phyloP scores from a whole-genome alignment of 2,329 filamentous ascomycete species.

The Zalaria obscura region DNA sequence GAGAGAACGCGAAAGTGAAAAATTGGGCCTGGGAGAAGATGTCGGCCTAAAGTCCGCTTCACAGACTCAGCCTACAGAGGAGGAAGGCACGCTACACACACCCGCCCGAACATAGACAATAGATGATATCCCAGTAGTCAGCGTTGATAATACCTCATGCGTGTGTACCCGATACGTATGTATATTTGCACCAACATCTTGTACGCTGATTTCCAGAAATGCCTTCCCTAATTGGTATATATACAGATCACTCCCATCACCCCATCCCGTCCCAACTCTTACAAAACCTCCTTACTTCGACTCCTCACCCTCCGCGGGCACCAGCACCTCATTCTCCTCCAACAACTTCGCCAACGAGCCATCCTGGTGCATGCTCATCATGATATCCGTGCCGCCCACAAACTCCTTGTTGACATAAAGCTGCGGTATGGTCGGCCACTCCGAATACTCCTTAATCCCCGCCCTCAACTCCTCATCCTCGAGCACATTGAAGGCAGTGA shows the following conservation, averaged over 20 bases:
- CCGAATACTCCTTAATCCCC: conserved; percentile 98
- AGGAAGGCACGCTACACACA: no score
- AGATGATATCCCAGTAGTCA: no score
- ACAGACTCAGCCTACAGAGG: no score
- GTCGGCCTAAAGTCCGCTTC: no score
- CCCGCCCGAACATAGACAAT: no score
- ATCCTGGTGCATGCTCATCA: conserved; percentile 94
- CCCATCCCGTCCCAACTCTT: no score
- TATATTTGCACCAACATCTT: no score
- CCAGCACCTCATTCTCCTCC: conserved; percentile 81
- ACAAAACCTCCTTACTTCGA: background rate
- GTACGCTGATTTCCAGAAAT: background rate
- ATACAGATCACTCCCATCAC: no score
- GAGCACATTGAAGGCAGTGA: conserved; percentile 94
- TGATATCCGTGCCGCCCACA: conserved; percentile 90
- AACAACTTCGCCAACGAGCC: conserved; percentile 84
- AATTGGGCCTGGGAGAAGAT: no score
- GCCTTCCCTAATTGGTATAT: background rate
- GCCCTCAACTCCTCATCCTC: conserved; percentile 72
- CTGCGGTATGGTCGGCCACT: conserved; percentile 98
- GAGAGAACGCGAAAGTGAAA: no score
- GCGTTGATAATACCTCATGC: no score
- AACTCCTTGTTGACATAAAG: conserved; percentile 94
- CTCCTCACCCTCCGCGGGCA: conserved; percentile 36
- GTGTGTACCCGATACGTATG: no score